A percentile compares a stretch with the other conserved stretches of the same genome.
These are phyloP conservation scores for Ascocoryne sarcoides DNA, from an alignment of 2,329 filamentous ascomycete species.

Conservation along the genomic window DNA sequence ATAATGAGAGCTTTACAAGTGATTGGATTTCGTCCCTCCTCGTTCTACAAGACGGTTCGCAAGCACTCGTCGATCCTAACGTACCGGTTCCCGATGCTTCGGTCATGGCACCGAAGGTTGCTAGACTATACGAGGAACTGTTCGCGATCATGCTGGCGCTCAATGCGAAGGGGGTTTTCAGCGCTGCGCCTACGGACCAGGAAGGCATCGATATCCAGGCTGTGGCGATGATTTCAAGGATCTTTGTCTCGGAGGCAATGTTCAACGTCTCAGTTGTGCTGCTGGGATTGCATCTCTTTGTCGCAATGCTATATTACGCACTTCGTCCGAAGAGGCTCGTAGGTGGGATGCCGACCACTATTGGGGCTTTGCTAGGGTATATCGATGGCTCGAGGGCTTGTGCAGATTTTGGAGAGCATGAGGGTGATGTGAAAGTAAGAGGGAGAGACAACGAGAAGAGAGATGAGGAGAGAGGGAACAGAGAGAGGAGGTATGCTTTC, in stretches of 20 bases:
- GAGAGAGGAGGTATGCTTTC: slow-evolving; percentile 34
- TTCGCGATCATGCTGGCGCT: slow-evolving; percentile 37
- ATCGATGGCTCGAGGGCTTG: too few species aligned
- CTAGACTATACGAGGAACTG: slow-evolving; percentile 29
- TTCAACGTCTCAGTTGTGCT: slow-evolving; percentile 38
- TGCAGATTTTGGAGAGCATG: too few species aligned
- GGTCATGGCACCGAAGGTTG: slow-evolving; percentile 19
- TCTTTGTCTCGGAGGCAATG: slow-evolving; percentile 41
- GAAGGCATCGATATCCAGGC: not conserved
- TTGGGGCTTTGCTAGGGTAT: slow-evolving; percentile 45
- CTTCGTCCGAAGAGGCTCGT: slow-evolving; percentile 35
- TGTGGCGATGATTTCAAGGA: slow-evolving; percentile 29
- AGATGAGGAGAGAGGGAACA: slow-evolving; percentile 1
- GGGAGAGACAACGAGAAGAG: too few species aligned
- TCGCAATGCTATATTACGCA: slow-evolving; percentile 36
- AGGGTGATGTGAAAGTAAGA: too few species aligned
- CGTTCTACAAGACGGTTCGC: slow-evolving; percentile 22
- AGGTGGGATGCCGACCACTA: slow-evolving; percentile 41
- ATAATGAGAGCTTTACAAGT: slow-evolving; percentile 36
- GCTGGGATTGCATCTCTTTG: slow-evolving; percentile 35
- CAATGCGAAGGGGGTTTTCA: slow-evolving; percentile 34
- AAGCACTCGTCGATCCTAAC: slow-evolving; percentile 30
- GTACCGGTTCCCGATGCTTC: slow-evolving; percentile 28
- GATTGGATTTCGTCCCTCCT: slow-evolving; percentile 44
- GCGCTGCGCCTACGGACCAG: slow-evolving; percentile 3